Base-by-base conservation (phyloP, 495 filamentous ascomycete genomes). In the Usnea hakonensis region DNA sequence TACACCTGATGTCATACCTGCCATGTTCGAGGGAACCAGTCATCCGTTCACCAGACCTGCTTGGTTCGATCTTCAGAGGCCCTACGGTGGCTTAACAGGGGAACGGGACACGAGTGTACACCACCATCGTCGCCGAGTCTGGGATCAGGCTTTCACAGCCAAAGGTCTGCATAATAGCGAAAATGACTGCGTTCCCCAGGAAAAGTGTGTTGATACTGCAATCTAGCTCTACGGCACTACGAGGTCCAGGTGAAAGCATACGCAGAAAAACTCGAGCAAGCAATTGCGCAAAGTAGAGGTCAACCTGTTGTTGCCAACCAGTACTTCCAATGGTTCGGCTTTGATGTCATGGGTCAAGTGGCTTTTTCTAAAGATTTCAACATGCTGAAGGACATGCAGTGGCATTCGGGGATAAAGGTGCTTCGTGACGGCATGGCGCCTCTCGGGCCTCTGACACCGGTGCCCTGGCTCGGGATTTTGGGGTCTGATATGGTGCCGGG, bases 81-180 rank as follows among this genome's bases (percentile, higher is more conserved):
- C 74, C 1, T 56, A 67, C 0, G 55, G 58, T 0, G 75, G 71
- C 0, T 59, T 81, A n/a, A 67, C 73, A 10, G 71, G 64, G 17
- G 59, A 35, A 6, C 68, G 80, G 14, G 67, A 75, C 41, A 72
- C 68, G 19, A 36, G 41, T 6, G 57, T 70, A 10, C 78, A 79
- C 59, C 69, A 72, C n/a, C 60, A 61, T 10, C 60, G 75, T n/a
- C 63, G 77, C 4, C 70, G 69, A 40, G 64, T 73, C 11, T 79
- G 77, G 77, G 72, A 73, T 50, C 71, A 70, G 11, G 75, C 58
- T 5, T 76, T 79, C 43, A 73, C 68, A 30, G 54, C 67, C 4
- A 69, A 71, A 66, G 40, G 61, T 57, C 16, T 8, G 61, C 17
- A 61, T 14, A 57, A 35, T 33, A 17, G 30, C 5, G 6, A 7